These are phyloP conservation scores for Elsinoe australis DNA, from an alignment of 2,329 filamentous ascomycete species.

Conservation along the genomic window DNA sequence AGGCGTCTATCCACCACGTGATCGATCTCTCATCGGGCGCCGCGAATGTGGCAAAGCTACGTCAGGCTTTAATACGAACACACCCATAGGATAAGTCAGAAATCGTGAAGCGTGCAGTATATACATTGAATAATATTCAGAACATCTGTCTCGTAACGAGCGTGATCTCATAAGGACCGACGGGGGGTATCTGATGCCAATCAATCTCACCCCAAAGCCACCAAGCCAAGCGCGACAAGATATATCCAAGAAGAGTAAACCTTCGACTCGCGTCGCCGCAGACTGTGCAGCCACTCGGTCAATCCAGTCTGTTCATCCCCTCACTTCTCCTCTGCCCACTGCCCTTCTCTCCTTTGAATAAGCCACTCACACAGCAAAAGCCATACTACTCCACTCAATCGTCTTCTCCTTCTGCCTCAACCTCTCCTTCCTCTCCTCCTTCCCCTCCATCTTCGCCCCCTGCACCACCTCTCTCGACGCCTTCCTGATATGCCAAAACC, in stretches of 20 bases:
- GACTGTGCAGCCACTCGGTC: not conserved
- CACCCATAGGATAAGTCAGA: no score
- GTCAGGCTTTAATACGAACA: no score
- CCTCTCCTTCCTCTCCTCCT: slow-evolving; percentile 5
- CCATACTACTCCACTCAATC: slow-evolving; percentile 12
- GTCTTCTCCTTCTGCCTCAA: slow-evolving; percentile 1
- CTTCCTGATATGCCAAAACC: slow-evolving; percentile 2
- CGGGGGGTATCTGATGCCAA: not conserved
- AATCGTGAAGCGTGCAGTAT: slow-evolving; percentile 1
- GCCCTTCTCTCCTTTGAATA: not conserved
- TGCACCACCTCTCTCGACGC: slow-evolving; percentile 44
- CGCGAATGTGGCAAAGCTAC: no score
- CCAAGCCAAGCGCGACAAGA: not conserved
- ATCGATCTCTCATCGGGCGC: not conserved
- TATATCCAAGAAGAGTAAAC: slow-evolving; percentile 11
- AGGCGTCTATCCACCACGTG: no score
- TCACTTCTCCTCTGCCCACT: no score
- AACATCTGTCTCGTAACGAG: slow-evolving; percentile 12
- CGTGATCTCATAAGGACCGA: slow-evolving; percentile 16
- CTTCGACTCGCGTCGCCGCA: not conserved
- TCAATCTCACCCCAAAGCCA: not conserved
- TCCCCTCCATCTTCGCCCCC: slow-evolving; percentile 31
- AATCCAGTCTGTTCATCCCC: not conserved
- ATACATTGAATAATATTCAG: slow-evolving; percentile 12
- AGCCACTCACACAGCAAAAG: slow-evolving; percentile 16